Percentiles rank a stretch among this genome's conserved stretches.
Conservation (phyloP, 192 early-diverging fungal genomes). For the Backusella macrospora region DNA sequence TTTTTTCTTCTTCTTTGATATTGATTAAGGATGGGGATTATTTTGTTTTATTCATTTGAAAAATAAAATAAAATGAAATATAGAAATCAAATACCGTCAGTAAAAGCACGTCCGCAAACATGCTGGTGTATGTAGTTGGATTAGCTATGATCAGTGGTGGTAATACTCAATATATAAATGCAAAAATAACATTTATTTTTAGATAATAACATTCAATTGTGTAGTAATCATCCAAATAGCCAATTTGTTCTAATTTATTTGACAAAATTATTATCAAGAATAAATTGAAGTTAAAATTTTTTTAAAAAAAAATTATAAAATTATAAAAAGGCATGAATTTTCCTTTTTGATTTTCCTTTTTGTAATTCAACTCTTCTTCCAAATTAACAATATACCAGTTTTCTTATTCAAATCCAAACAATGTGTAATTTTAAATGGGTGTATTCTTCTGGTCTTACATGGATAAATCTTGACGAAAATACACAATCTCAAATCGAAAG, state of each 20-base stretch:
- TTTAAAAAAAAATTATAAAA: neutral
- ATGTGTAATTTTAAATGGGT: slow-evolving; percentile 3
- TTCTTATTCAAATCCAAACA: neutral
- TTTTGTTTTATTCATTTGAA: neutral
- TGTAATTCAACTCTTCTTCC: neutral
- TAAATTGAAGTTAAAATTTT: neutral
- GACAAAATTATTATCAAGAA: neutral
- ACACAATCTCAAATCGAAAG: slow-evolving; percentile 19
- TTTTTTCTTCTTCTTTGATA: neutral
- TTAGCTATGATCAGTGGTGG: neutral
- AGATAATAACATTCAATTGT: neutral
- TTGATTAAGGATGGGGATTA: neutral
- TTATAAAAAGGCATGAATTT: slow-evolving; percentile 3
- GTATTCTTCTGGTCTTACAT: slow-evolving; percentile 7
- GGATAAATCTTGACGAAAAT: slow-evolving; percentile 1
- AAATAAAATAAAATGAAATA: neutral
- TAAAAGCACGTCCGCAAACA: neutral
- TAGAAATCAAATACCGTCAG: neutral
- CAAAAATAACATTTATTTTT: neutral
- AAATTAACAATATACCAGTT: neutral
- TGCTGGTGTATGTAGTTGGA: neutral
- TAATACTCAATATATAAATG: neutral
- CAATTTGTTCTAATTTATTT: neutral
- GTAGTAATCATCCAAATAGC: neutral
- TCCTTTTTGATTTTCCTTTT: neutral